These are phyloP conservation scores for Abelmoschus esculentus DNA, from an alignment of 345 rosid species.

Conservation along the genomic window DNA sequence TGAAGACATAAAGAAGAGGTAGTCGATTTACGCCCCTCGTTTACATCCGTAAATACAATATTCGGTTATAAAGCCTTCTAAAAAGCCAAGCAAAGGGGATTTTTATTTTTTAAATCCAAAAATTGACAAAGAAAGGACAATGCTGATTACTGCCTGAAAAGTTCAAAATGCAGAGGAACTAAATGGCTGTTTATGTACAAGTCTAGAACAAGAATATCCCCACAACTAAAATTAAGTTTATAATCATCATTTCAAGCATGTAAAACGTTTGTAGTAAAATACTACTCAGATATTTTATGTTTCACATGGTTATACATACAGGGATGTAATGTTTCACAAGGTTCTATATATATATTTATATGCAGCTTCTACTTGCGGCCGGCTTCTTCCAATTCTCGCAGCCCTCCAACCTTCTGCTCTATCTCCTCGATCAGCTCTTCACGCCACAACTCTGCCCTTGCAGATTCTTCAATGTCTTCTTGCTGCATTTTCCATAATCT, in stretches of 20 bases:
- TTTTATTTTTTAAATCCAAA: too few relatives aligned
- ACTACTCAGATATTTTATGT: background rate
- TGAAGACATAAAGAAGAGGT: too few relatives aligned
- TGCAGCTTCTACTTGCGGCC: constrained; percentile 32
- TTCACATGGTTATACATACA: background rate
- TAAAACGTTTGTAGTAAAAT: background rate
- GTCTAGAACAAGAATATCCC: too few relatives aligned
- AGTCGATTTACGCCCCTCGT: too few relatives aligned
- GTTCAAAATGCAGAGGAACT: too few relatives aligned
- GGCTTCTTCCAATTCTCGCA: constrained; percentile 84
- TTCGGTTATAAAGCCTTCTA: too few relatives aligned
- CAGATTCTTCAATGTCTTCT: constrained; percentile 77
- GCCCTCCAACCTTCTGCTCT: constrained; percentile 79
- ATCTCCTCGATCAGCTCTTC: constrained; percentile 96
- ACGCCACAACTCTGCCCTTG: constrained; percentile 84
- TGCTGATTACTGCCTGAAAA: too few relatives aligned
- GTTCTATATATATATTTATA: background rate
- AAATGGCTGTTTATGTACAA: too few relatives aligned
- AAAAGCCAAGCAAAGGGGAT: too few relatives aligned
- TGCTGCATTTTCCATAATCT: constrained; percentile 37
- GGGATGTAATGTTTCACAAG: background rate
- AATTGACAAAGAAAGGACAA: too few relatives aligned
- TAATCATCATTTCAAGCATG: background rate
- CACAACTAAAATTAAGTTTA: background rate
- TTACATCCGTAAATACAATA: too few relatives aligned